These are phyloP conservation scores for Yarrowia divulgata DNA, from an alignment of 805 yeast genomes.

Conservation along the genomic window DNA sequence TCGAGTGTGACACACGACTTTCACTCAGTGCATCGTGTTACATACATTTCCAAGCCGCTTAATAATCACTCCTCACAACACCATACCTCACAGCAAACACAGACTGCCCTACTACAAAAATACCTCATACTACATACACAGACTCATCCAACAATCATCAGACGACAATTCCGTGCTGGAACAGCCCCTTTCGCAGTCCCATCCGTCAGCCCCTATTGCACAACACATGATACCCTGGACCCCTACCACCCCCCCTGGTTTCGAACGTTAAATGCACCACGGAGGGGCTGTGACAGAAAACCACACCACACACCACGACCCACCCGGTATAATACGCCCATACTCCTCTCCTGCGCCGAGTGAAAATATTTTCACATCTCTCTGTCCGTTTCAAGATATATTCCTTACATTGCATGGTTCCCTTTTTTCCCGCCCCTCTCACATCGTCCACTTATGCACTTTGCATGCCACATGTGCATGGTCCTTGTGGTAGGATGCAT, in stretches of 20 bases:
- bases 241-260: conserved; percentile 6
- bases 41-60: neutral
- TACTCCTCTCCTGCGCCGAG: conserved; percentile 3
- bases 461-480: conserved; percentile 13
- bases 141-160: neutral
- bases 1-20: neutral
- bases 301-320: conserved; percentile 12
- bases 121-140: neutral
- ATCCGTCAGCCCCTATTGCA: neutral
- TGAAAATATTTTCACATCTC: conserved; percentile 4
- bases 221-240: conserved; percentile 3
- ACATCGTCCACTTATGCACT: conserved; percentile 11
- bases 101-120: neutral
- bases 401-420: conserved; percentile 19
- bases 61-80: neutral
- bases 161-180: neutral
- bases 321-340: neutral
- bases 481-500: conserved; percentile 4
- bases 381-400: conserved; percentile 14
- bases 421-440: neutral
- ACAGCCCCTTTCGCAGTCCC: neutral
- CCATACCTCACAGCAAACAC: too few relatives aligned
- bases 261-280: neutral
- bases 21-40: neutral
- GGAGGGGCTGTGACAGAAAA: neutral